Conservation (phyloP, 495 filamentous ascomycete genomes). For the Trichoderma erinaceum region DNA sequence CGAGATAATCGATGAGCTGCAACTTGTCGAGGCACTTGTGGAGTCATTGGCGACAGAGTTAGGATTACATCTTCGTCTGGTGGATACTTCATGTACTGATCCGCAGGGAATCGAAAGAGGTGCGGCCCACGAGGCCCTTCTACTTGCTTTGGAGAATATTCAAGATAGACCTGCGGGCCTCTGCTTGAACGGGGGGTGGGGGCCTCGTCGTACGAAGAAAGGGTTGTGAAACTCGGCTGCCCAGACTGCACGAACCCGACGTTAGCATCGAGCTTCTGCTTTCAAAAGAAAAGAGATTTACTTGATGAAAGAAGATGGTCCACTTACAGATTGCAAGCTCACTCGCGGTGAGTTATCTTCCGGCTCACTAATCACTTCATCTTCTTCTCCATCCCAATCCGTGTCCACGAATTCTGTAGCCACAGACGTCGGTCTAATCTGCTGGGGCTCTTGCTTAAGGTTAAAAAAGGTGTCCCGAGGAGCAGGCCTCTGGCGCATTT, state of each 20-base stretch:
- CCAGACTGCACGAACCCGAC: slow-evolving; percentile 40
- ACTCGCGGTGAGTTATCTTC: slow-evolving; percentile 57
- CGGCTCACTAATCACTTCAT: slow-evolving; percentile 42
- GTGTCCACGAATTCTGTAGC: slow-evolving; percentile 70
- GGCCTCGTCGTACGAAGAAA: slow-evolving; percentile 70
- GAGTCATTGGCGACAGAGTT: slow-evolving; percentile 57
- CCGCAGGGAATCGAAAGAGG: slow-evolving; percentile 61
- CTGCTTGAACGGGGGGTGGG: slow-evolving; percentile 58
- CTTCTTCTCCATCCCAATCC: slow-evolving; percentile 61
- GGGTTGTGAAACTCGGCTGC: slow-evolving; percentile 62
- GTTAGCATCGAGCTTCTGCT: slow-evolving; percentile 18
- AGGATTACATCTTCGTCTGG: slow-evolving; percentile 55
- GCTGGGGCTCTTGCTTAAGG: slow-evolving; percentile 32
- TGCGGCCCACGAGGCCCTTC: slow-evolving; percentile 81
- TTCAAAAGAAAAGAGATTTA: neutral
- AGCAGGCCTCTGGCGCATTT: slow-evolving; percentile 45
- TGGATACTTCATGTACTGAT: slow-evolving; percentile 38
- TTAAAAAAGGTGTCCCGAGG: slow-evolving; percentile 43
- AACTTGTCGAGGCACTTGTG: slow-evolving; percentile 20
- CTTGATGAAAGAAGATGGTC: slow-evolving; percentile 1
- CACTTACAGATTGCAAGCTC: slow-evolving; percentile 61
- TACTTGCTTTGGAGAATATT: slow-evolving; percentile 49
- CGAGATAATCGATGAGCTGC: slow-evolving; percentile 19
- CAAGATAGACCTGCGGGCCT: slow-evolving; percentile 30
- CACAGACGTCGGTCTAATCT: slow-evolving; percentile 51